Base-by-base conservation (phyloP, 805 yeast genomes). In the Grigorovia humatica region DNA sequence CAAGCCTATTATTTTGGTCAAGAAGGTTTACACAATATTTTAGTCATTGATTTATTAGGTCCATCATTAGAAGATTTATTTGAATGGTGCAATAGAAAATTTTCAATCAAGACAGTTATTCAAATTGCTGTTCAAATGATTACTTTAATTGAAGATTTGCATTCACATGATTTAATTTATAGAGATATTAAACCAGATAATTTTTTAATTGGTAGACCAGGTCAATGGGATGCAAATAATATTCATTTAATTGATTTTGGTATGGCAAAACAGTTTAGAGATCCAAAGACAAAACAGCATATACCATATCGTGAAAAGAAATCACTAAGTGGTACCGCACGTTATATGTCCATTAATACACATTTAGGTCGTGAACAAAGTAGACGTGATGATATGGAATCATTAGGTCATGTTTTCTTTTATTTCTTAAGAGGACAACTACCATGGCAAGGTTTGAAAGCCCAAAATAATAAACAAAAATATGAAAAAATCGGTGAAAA, bases 371-470 rank as follows among this genome's bases (percentile, higher is more conserved):
- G 97, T 62, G 99, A 93, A 70, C 99, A 93, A 74, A 82, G 88
- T 62, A 83, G 99, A 67, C 79, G 99, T 62, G 99, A 93, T 65
- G 99, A 93, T 70, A 78, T 93, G 64, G 99, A 93, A 73, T 88
- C 96, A 51, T 76, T 93, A 64, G 99, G 97, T 38, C 97, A 93
- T 69, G 99, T 93, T 9, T 88, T 93, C 64, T 86, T 93, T 74
- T 93, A 93, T 71, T 93, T 93, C 70, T 70, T 91, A 58, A 80
- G 95, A 61, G 99, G 99, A 46, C 87, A 88, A 53, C 75, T 93
- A 63, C 99, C 99, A 55, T 93, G 99, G 99, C 99, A 93, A 74
- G 99, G 99, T 27, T 76, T 93, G 59, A 91, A 93, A 69, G 99
- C 99, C 7, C 96, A 96, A 58, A 90, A 96, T 43, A 93, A 93